A percentile compares a stretch with the other conserved stretches of the same genome.
phyloP scores from a whole-genome alignment of 2,329 filamentous ascomycete genomes.

The Aotearoamyces nothofagi region DNA sequence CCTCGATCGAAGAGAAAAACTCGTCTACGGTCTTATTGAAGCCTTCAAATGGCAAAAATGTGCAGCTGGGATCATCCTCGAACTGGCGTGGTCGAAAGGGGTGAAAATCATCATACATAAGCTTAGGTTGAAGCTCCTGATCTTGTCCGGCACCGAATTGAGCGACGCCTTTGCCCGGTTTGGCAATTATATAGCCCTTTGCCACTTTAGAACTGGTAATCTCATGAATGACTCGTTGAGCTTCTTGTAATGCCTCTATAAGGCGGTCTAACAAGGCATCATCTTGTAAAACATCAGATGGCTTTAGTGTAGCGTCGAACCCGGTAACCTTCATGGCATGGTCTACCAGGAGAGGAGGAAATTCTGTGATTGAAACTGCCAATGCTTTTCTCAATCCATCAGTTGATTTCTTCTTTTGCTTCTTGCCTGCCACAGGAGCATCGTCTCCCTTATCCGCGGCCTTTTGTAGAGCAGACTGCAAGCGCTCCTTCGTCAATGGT shows the following conservation, averaged over 20 bases:
- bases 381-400: conserved; percentile 69
- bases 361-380: conserved; percentile 72
- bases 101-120: conserved; percentile 90
- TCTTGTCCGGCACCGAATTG: conserved; percentile 19
- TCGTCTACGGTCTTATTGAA: conserved; percentile 94
- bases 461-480: conserved; percentile 53
- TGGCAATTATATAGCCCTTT: conserved; percentile 83
- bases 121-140: conserved; percentile 20
- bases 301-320: conserved; percentile 54
- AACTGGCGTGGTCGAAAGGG: conserved; percentile 80
- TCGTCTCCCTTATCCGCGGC: conserved; percentile 43
- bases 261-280: conserved; percentile 50
- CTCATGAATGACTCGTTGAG: conserved; percentile 50
- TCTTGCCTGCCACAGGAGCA: conserved; percentile 38
- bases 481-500: conserved; percentile 54
- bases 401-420: conserved; percentile 56
- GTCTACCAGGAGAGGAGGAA: conserved; percentile 76
- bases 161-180: conserved; percentile 21
- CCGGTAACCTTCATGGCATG: conserved; percentile 59
- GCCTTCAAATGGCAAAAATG: conserved; percentile 61
- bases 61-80: conserved; percentile 45
- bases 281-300: conserved; percentile 54
- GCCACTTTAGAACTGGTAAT: conserved; percentile 51
- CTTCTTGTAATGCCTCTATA: conserved; percentile 52
- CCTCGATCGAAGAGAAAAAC: conserved; percentile 93